Evolutionary conservation across 2,329 filamentous ascomycete genomes (phyloP), one percentile per base, ranked within the genome.

Genomic region (Mollisiaceae sp.): DNA sequence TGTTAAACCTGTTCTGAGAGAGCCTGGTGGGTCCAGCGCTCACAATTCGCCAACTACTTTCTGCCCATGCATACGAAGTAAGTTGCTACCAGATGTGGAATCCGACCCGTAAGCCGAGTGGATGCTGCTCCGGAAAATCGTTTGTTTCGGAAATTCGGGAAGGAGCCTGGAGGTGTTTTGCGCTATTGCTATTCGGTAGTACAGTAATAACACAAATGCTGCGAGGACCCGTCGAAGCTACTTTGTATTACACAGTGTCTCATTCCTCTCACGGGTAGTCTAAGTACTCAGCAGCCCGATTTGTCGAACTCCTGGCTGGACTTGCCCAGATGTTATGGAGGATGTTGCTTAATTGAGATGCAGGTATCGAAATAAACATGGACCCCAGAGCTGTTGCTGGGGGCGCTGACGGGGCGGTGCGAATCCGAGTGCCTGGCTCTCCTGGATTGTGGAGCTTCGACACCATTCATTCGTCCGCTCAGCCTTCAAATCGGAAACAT

Each of bases 401-500:
- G 20, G 55, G n/a, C 36, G 32, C n/a, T n/a, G 35, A 57, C 41
- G 50, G 50, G 14, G 15, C 60, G 39, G 35, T 43, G 54, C 60
- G 39, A 54, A 52, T 63, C 27, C 24, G 12, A 14, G 20, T 50
- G 15, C 59, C 35, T 57, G 55, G 55, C n/a, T 4, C 4, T 11
- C 20, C 45, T 41, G 32, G 50, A 22, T 32, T 14, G 50, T 54
- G 50, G 22, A 54, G 27, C 45, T 18, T 35, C 18, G 41, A 43
- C 4, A 22, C 24, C 27, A 15, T 39, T 57, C 27, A 50, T 58
- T 58, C 39, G 41, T 27, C 55, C 14, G 14, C 27, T 20, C 18
- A 20, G 18, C 41, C 39, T 20, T 27, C 45, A 50, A 63, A 63
- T 63, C 24, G 52, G 39, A 43, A 63, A 20, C 22, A 24, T 41